Base-by-base conservation (phyloP, 441 rosid genomes). In the Gossypium schwendimanii region DNA sequence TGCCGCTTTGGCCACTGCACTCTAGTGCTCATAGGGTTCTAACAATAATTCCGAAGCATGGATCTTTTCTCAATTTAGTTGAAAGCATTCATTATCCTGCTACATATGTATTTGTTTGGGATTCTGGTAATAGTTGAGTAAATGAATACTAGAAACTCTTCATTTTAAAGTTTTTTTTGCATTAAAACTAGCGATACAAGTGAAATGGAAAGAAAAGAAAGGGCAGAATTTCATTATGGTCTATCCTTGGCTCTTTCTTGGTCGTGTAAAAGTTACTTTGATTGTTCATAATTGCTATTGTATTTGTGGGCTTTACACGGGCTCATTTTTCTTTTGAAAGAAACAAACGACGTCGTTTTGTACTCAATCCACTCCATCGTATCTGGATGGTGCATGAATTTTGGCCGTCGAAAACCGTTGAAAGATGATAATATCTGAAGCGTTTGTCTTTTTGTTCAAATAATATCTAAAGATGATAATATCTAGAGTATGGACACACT, bases 351-450 rank as follows among this genome's bases (percentile, higher is more conserved):
- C 24, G 41, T 26, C 58, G 58, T 7, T 24, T 24, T 3, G 15
- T 24, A 8, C 15, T 6, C 55, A n/a, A 65, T 18, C 54, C 18
- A 7, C 1, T 41, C 31, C 6, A 12, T 44, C 0, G 31, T 4
- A 2, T 6, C 33, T 12, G 20, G 3, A 45, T 45, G 1, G 26
- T 36, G 17, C 44, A n/a, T 26, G 71, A 39, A 67, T 67, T 67
- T 26, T 26, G 33, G 63, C 52, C 63, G 63, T 69, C 54, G 73
- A 54, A 54, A 69, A 36, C 63, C 52, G 63, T 69, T 54, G 18
- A 31, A 20, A 53, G 47, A 54, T 57, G 73, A 69, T 36, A 54
- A 69, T 53, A 33, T 69, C 72, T 33, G 18, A 54, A 15, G 65
- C 36, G 17, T n/a, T 50, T 58, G 26, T 52, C 8, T 53, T 55